Evolutionary conservation across 441 rosid species (phyloP).

Genomic region (Erysimum cheiri): DNA sequence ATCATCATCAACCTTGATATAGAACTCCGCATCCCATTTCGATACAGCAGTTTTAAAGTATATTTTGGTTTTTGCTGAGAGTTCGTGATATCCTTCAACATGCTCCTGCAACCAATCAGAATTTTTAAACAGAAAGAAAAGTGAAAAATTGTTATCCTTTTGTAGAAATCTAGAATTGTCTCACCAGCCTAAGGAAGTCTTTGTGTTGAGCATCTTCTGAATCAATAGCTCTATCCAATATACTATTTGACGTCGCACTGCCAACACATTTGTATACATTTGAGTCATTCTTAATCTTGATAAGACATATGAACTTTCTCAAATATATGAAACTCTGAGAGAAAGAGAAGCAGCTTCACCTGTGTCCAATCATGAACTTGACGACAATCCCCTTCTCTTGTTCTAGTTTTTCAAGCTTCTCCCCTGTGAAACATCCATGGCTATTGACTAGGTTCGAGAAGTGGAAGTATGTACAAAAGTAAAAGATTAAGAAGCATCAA

Average conservation of each 20-base stretch:
- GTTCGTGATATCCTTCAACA: constrained; percentile 95
- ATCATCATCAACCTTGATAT: constrained; percentile 96
- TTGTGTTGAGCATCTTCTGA: constrained; percentile 93
- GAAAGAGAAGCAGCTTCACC: constrained; percentile 50
- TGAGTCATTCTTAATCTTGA: constrained; percentile 6
- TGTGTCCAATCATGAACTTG: constrained; percentile 97
- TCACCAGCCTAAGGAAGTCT: constrained; percentile 95
- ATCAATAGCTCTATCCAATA: constrained; percentile 94
- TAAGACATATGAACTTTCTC: not conserved
- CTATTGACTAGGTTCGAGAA: constrained; percentile 21
- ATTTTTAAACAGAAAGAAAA: not conserved
- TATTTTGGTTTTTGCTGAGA: constrained; percentile 92
- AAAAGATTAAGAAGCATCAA: constrained; percentile 2
- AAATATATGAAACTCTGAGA: not conserved
- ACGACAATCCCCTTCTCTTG: constrained; percentile 84
- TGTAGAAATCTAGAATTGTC: constrained; percentile 14
- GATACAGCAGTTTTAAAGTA: constrained; percentile 92
- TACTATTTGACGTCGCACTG: constrained; percentile 96
- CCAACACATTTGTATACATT: constrained; percentile 15
- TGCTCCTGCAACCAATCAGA: constrained; percentile 64
- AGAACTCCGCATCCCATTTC: constrained; percentile 92
- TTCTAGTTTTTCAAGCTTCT: constrained; percentile 77
- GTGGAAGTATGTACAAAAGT: not conserved
- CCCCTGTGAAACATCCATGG: constrained; percentile 52
- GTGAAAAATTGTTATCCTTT: not conserved